Conservation (phyloP, 495 filamentous ascomycete species). For the Niebla homalea region DNA sequence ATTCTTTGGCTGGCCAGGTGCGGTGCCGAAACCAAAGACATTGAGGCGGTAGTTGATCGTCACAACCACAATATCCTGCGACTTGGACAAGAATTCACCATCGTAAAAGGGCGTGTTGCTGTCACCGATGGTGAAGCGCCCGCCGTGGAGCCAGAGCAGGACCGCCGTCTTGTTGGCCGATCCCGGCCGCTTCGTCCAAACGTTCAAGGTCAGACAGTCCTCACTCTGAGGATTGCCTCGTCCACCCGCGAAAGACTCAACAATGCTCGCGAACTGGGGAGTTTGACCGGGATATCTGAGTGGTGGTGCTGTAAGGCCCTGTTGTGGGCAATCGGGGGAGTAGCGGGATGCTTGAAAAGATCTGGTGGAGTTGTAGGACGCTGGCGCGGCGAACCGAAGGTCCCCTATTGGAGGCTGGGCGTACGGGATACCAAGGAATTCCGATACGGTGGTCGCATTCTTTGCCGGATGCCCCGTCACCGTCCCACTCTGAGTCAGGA, state of each 20-base stretch:
- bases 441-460: conserved; percentile 25
- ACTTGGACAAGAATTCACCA: conserved; percentile 24
- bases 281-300: conserved; percentile 21
- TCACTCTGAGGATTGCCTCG: conserved; percentile 16
- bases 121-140: conserved; percentile 20
- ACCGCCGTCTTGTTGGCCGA: conserved; percentile 21
- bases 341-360: not conserved
- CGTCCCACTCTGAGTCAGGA: conserved; percentile 24
- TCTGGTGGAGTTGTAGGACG: conserved; percentile 4
- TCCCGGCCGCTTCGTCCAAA: conserved; percentile 28
- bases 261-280: conserved; percentile 17
- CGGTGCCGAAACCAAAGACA: conserved; percentile 38
- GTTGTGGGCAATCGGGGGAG: conserved; percentile 17
- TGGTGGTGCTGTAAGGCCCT: conserved; percentile 4
- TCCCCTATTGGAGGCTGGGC: conserved; percentile 25
- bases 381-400: conserved; percentile 9
- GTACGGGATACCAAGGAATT: conserved; percentile 39
- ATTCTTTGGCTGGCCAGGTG: conserved; percentile 27
- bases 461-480: conserved; percentile 33
- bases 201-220: conserved; percentile 35
- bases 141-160: conserved; percentile 23
- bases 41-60: conserved; percentile 36
- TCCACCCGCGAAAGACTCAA: conserved; percentile 18
- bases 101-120: conserved; percentile 30
- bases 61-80: conserved; percentile 32